A percentile compares a stretch with the other conserved stretches of the same genome.
phyloP scores from a whole-genome alignment of 352 stramenopile species.

The Globisporangium spiculum region DNA sequence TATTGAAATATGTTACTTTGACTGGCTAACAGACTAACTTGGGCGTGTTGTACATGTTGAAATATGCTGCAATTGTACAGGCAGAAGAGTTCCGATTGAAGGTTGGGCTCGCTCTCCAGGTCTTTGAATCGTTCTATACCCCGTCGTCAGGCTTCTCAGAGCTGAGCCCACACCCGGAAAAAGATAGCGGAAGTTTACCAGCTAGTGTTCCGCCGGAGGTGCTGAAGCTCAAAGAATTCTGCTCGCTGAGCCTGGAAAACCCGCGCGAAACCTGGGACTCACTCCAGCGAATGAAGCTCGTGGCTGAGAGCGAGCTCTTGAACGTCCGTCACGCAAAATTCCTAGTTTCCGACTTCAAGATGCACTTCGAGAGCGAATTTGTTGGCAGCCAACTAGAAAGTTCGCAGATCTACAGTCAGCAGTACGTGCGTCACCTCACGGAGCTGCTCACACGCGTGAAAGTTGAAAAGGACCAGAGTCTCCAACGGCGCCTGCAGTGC shows the following conservation, averaged over 20 bases:
- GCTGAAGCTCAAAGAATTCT: constrained; percentile 18
- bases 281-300: constrained; percentile 11
- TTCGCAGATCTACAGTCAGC: constrained; percentile 11
- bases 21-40: too few species aligned
- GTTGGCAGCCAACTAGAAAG: constrained; percentile 14
- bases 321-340: constrained; percentile 6
- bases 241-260: constrained; percentile 6
- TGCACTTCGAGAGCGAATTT: constrained; percentile 23
- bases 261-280: constrained; percentile 14
- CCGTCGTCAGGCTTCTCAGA: neutral
- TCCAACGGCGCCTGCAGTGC: constrained; percentile 6
- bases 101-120: neutral
- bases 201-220: neutral
- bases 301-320: constrained; percentile 13
- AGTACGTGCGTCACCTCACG: constrained; percentile 13
- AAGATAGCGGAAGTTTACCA: too few species aligned
- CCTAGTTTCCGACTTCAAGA: constrained; percentile 21
- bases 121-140: constrained; percentile 14
- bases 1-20: too few species aligned
- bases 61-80: neutral
- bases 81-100: neutral
- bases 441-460: constrained; percentile 3
- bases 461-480: constrained; percentile 16
- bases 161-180: too few species aligned
- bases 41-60: too few species aligned